Evolutionary conservation across 352 stramenopile species (phyloP), one percentile per base, ranked within the genome.

Genomic region (Phytophthora cactorum): DNA sequence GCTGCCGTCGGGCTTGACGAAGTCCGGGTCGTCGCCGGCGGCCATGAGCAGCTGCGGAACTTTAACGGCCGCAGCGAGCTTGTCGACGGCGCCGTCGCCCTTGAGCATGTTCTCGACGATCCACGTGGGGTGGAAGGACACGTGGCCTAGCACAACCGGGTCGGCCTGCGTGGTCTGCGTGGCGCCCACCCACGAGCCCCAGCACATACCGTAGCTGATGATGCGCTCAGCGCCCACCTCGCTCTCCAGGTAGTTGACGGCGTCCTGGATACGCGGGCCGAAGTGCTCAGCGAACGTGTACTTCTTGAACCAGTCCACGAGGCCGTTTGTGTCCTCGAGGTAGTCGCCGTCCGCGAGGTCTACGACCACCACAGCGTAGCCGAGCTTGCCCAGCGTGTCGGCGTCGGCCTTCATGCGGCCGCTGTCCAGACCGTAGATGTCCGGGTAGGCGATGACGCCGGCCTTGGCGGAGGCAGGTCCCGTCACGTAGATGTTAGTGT

Each of bases 51-150:
- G 67, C 65, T 95, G 87, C 31, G 87, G 87, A 11, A 89, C 81
- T 71, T 90, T 88, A 62, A 95, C 79, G 54, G 56, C 72, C 57
- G 89, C 74, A 2, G 85, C 84, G 32, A 95, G 77, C 69, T 92
- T 92, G 67, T 90, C 72, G 6, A 84, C 81, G 14, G 77, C 83
- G 47, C 77, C 78, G 39, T 90, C 82, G 54, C 87, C 87, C 52
- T 92, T 88, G 43, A 89, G 62, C 11, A 91, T 75, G 71, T 92
- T 91, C 74, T 95, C 85, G 15, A 93, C 68, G 43, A 80, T 39
- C 87, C 87, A 95, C 63, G 83, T 84, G 43, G 87, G 83, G 72
- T 95, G 87, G 75, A 92, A 95, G n/a, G 81, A 92, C 45, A 95
- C 76, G 75, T 93, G 82, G 54, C 79, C 83, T 28, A 72, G 28